phyloP scores from a whole-genome alignment of 768 basidiomycete species.

The Dentipellis fragilis region DNA sequence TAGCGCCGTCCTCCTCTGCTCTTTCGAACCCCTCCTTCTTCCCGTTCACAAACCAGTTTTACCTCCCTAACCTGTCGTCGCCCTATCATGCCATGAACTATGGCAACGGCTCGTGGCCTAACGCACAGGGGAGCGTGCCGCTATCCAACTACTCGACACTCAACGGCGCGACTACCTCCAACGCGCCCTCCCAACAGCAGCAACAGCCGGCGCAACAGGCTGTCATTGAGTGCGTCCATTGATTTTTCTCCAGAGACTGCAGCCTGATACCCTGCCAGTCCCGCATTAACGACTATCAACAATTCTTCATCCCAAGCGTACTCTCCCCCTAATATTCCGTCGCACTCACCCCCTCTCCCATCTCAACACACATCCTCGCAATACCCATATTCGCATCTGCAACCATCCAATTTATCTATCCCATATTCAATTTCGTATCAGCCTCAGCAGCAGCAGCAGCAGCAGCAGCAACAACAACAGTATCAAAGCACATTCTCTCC shows the following conservation, averaged over 20 bases:
- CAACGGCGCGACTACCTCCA: conserved; percentile 59
- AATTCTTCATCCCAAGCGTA: conserved; percentile 7
- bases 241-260: neutral
- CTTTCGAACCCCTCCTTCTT: conserved; percentile 29
- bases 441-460: conserved; percentile 3
- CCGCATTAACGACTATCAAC: conserved; percentile 17
- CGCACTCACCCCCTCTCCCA: conserved; percentile 30
- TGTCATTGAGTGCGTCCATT: conserved; percentile 11
- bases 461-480: conserved; percentile 17
- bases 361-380: conserved; percentile 29
- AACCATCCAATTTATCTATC: conserved; percentile 23
- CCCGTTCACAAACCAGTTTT: conserved; percentile 26
- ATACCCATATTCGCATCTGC: conserved; percentile 27
- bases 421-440: conserved; percentile 11
- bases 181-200: conserved; percentile 24
- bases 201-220: conserved; percentile 22
- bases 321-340: conserved; percentile 26
- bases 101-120: conserved; percentile 38
- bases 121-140: conserved; percentile 34
- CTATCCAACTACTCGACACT: conserved; percentile 69
- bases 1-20: conserved; percentile 27
- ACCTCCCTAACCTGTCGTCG: conserved; percentile 28
- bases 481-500: conserved; percentile 49
- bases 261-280: conserved; percentile 17
- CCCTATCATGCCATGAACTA: conserved; percentile 48